phyloP scores from a whole-genome alignment of 202 grass and related monocot species.

The Tripidium arundinaceum region DNA sequence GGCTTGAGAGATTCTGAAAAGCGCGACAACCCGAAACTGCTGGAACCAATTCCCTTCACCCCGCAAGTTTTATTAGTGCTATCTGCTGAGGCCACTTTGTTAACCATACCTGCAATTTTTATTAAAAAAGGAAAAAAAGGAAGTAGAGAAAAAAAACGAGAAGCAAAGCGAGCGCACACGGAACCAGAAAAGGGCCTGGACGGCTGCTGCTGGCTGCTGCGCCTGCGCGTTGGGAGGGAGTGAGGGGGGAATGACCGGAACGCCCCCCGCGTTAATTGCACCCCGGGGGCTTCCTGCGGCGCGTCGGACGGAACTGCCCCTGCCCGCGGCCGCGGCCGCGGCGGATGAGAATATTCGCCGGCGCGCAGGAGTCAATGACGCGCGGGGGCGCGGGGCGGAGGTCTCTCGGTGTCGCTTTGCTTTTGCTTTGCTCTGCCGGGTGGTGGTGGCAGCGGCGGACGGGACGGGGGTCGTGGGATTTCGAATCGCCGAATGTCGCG shows the following conservation, averaged over 20 bases:
- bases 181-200: background rate
- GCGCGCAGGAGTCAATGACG: background rate
- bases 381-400: background rate
- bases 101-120: constrained; percentile 65
- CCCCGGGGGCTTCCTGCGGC: too few relatives aligned
- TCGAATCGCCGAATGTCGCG: background rate
- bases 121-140: background rate
- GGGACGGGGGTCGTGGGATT: background rate
- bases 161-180: background rate
- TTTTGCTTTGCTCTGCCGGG: background rate
- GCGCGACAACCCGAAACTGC: constrained; percentile 83
- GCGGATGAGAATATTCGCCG: constrained; percentile 27
- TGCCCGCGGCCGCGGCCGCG: background rate
- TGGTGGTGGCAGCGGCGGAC: background rate
- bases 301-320: constrained; percentile 34
- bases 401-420: background rate
- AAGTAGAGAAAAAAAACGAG: background rate
- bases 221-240: background rate
- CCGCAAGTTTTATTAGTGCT: constrained; percentile 75
- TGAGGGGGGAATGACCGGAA: background rate
- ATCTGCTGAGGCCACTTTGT: constrained; percentile 94
- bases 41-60: constrained; percentile 92
- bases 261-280: background rate
- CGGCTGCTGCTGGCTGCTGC: background rate
- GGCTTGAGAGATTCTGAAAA: constrained; percentile 75